These are phyloP conservation scores for Monosporascus ibericus DNA, from an alignment of 2,329 filamentous ascomycete genomes.

Conservation along the genomic window DNA sequence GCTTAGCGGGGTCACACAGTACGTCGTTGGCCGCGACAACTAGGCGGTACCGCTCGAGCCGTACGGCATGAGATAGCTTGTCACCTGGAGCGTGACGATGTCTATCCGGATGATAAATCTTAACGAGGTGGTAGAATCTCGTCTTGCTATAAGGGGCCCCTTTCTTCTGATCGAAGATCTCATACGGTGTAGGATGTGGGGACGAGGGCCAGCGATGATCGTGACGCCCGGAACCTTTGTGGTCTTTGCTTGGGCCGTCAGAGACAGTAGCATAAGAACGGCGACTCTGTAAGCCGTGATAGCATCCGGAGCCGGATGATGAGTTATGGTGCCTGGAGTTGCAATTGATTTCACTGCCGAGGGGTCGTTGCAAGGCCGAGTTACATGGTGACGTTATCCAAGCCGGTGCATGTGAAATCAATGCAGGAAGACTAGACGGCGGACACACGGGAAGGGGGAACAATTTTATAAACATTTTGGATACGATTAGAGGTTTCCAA, in stretches of 20 bases:
- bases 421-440: conserved; percentile 11
- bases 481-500: conserved; percentile 5
- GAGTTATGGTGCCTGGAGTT: neutral
- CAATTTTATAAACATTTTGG: conserved; percentile 23
- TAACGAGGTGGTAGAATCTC: conserved; percentile 85
- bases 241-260: conserved; percentile 11
- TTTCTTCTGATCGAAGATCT: conserved; percentile 63
- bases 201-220: conserved; percentile 39
- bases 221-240: conserved; percentile 10
- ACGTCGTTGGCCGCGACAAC: conserved; percentile 84
- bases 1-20: conserved; percentile 72
- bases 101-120: conserved; percentile 89
- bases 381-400: conserved; percentile 21
- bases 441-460: conserved; percentile 22
- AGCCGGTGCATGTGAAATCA: conserved; percentile 11
- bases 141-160: conserved; percentile 71
- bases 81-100: conserved; percentile 35
- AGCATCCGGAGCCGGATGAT: neutral
- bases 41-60: conserved; percentile 84
- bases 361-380: conserved; percentile 6
- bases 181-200: conserved; percentile 72
- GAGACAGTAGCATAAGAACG: conserved; percentile 22
- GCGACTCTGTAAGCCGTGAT: neutral
- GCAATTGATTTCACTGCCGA: neutral
- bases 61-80: conserved; percentile 51